phyloP scores from a whole-genome alignment of 495 filamentous ascomycete genomes.

The Niebla homalea region DNA sequence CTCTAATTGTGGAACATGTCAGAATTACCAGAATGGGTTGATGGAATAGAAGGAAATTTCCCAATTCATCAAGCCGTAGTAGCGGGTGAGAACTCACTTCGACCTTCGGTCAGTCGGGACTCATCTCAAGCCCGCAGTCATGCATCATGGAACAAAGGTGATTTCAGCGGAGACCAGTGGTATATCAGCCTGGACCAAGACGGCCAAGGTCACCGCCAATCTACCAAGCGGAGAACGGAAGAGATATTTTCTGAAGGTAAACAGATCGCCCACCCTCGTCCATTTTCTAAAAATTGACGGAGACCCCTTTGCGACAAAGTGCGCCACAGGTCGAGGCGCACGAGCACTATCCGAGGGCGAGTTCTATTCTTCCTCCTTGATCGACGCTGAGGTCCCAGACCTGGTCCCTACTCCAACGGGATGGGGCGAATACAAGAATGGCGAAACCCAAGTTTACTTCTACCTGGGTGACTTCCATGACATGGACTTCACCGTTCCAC shows the following conservation, averaged over 20 bases:
- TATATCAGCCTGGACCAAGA: conserved; percentile 23
- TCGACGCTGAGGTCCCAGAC: conserved; percentile 9
- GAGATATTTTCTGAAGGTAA: conserved; percentile 23
- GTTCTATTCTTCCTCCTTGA: conserved; percentile 14
- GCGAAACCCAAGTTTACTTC: conserved; percentile 24
- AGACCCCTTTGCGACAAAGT: too few species aligned
- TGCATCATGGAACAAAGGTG: conserved; percentile 20
- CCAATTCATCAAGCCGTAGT: conserved; percentile 20
- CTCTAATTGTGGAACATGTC: conserved; percentile 3
- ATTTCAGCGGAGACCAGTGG: conserved; percentile 19
- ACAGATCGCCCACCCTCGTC: neutral
- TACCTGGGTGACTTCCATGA: conserved; percentile 34
- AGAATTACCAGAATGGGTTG: conserved; percentile 7
- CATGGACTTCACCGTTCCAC: conserved; percentile 24
- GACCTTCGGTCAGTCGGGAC: conserved; percentile 13
- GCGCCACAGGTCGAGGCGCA: conserved; percentile 12
- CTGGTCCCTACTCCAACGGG: conserved; percentile 12
- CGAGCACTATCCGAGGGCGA: conserved; percentile 14
- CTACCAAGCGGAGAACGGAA: conserved; percentile 19
- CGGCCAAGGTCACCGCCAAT: conserved; percentile 19
- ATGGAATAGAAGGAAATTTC: conserved; percentile 18
- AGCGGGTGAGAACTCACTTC: conserved; percentile 9
- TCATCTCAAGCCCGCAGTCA: conserved; percentile 8
- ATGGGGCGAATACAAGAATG: conserved; percentile 12
- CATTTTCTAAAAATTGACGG: neutral